These are phyloP conservation scores for Boehmeria nivea DNA, from an alignment of 306 rosid genomes.

Conservation along the genomic window DNA sequence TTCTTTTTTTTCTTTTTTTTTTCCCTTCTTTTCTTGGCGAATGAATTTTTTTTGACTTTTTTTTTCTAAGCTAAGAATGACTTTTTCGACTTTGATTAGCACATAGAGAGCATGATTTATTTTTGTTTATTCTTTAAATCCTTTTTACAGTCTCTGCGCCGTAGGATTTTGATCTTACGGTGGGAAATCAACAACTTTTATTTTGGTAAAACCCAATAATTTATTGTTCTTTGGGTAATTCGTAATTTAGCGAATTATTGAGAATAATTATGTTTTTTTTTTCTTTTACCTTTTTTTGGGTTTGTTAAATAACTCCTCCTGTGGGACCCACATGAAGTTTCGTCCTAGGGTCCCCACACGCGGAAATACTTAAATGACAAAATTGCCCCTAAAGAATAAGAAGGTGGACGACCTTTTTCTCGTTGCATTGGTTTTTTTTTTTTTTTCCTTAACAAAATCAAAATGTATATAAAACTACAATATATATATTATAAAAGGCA, in stretches of 20 bases:
- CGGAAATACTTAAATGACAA: constrained; percentile 8
- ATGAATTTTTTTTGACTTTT: not conserved
- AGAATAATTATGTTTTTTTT: not conserved
- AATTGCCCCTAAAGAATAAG: not conserved
- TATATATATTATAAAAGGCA: too few species aligned
- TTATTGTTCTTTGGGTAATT: too few species aligned
- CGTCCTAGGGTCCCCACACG: not conserved
- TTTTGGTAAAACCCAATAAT: too few species aligned
- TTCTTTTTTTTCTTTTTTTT: constrained; percentile 2
- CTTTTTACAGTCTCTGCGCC: too few species aligned
- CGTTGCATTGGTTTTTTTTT: too few species aligned
- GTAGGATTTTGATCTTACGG: not conserved
- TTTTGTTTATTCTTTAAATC: too few species aligned
- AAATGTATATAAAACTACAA: too few species aligned
- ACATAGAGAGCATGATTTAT: too few species aligned
- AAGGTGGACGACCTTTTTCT: not conserved
- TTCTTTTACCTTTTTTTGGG: not conserved
- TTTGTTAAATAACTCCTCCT: not conserved
- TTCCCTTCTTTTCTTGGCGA: constrained; percentile 1
- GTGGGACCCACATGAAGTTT: constrained; percentile 9
- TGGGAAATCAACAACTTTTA: not conserved
- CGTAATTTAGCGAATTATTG: not conserved
- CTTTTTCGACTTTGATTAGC: too few species aligned
- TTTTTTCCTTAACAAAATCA: too few species aligned
- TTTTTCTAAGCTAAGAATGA: too few species aligned